Evolutionary conservation across 768 basidiomycete genomes (phyloP), one percentile per base, ranked within the genome.

Genomic region (Serendipita vermifera): DNA sequence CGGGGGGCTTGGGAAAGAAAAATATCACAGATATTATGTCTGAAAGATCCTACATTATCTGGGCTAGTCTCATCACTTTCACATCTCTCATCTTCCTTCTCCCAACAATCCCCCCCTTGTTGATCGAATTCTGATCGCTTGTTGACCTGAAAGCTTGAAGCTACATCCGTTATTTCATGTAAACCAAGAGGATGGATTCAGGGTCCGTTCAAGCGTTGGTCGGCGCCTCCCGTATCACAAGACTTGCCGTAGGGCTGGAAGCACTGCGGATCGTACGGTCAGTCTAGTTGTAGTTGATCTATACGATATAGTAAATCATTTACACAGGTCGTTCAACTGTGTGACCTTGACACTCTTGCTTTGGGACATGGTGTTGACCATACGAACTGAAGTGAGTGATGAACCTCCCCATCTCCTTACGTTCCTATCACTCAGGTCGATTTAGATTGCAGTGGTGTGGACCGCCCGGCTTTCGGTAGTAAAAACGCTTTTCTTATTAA

Each of bases 371-470:
- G 15, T 51, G n/a, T 15, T 51, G 5, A 51, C 46, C 4, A 26
- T 51, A n/a, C 20, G 20, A 15, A 20, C n/a, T 22, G 46, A 51
- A n/a, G 46, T 51, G n/a, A 2, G 46, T 1, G 5, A 4, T 4
- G 7, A 22, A 26, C 29, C 27, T 15, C 1, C n/a, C 46, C 46
- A 51, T 20, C n/a, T 22, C 31, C 4, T 9, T 15, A 26, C n/a
- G 22, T n/a, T 17, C 20, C 6, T 22, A 9, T 22, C 15, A 26
- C n/a, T 26, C 6, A 11, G 46, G 5, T 20, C 31, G 20, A 15
- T 9, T 7, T 51, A 51, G 46, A 26, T 51, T 7, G 46, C 24
- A 29, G 46, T 51, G n/a, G 46, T 51, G 22, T 51, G 46, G 46
- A 51, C 24, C 9, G 24, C 46, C 9, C 24, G n/a, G 27, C 15